Base-by-base conservation (phyloP, 345 rosid genomes). In the Dimocarpus longan region DNA sequence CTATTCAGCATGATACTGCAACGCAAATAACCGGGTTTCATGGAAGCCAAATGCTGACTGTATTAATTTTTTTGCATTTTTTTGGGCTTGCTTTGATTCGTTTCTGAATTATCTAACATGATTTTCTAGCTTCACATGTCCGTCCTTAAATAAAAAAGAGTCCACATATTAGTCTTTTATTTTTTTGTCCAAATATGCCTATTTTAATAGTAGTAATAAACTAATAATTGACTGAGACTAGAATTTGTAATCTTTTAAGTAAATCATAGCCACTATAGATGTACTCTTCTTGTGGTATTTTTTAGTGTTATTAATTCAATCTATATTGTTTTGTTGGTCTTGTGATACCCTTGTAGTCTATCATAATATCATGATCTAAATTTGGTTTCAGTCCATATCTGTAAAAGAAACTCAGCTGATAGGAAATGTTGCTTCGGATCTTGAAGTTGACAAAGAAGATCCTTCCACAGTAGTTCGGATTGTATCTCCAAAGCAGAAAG, bases 361-460 rank as follows among this genome's bases (percentile, higher is more conserved):
- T 43, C 37, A 50, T 78, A 56, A 76, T 24, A 67, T 78, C 71
- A 10, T 59, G 73, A 78, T 76, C 70, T 26, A 66, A 50, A 73
- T 84, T 73, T 84, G 70, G 50, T 90, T 90, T 85, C 91, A 93
- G 98, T 95, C 93, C 66, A 90, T 93, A 81, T 89, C 97, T 67
- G 44, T 84, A 22, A 95, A 90, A 83, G 98, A 93, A 87, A 83
- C 88, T 79, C 95, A 89, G 83, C 78, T 95, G 64, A 92, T 95
- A 37, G 93, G 91, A 44, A 90, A 83, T 74, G 84, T 91, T 80
- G 88, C 90, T 76, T 82, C 78, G 67, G 95, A 93, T 85, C 89
- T 87, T 70, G 84, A 89, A 81, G 80, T 85, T 62, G 83, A 81
- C 68, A 75, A 57, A 46, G 86, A 89, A 24, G 80, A 80, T 82